Percentiles rank a stretch among this genome's conserved stretches.
Conservation (phyloP, 73 alveolate genomes). For the Paramecium primaurelia region DNA sequence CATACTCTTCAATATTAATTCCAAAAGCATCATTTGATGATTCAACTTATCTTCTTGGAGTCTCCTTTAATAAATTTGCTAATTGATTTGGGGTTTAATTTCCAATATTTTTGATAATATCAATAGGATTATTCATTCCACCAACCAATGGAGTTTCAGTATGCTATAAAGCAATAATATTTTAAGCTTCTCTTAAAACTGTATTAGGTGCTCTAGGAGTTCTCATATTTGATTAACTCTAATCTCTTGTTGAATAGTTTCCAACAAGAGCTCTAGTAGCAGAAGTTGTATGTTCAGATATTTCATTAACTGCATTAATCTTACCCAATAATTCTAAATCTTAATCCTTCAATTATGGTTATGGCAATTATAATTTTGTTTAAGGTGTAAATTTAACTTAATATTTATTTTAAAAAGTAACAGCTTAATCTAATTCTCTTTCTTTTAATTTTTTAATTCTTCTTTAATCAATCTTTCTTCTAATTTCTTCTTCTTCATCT, state of each 20-base stretch:
- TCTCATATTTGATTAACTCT: conserved; percentile 65
- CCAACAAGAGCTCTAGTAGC: conserved; percentile 83
- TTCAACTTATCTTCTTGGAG: background rate
- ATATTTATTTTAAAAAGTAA: conserved; percentile 76
- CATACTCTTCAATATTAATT: conserved; percentile 42
- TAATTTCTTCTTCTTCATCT: conserved; percentile 93
- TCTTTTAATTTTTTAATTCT: conserved; percentile 91
- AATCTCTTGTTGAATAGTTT: conserved; percentile 60
- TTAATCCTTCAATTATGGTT: conserved; percentile 77
- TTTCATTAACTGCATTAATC: conserved; percentile 28
- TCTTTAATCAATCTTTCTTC: conserved; percentile 88
- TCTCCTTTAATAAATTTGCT: background rate
- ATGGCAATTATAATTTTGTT: conserved; percentile 76
- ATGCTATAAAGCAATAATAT: conserved; percentile 66
- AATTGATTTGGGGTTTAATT: conserved; percentile 58
- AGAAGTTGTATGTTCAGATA: conserved; percentile 52
- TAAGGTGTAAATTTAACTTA: conserved; percentile 56
- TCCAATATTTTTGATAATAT: background rate
- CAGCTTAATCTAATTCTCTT: conserved; percentile 89
- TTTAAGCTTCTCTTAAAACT: conserved; percentile 79
- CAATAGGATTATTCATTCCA: conserved; percentile 63
- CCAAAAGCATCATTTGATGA: conserved; percentile 38
- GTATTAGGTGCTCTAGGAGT: conserved; percentile 78
- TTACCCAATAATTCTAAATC: conserved; percentile 72
- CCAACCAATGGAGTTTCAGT: conserved; percentile 88